Conservation (phyloP, 768 basidiomycete genomes). For the Suillus ampliporus region DNA sequence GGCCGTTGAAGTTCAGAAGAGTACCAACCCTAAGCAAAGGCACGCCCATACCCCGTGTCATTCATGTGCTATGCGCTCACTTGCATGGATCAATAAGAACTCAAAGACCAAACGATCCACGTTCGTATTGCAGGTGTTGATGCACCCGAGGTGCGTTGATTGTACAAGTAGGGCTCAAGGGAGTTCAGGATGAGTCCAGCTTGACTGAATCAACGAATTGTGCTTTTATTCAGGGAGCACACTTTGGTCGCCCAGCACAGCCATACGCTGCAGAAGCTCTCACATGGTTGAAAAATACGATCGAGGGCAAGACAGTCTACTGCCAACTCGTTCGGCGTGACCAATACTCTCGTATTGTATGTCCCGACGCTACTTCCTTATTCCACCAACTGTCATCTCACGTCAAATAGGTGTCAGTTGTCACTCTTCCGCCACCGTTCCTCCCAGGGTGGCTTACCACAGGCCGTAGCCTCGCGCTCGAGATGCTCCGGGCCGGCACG, state of each 20-base stretch:
- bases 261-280: slow-evolving; percentile 76
- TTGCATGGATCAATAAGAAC: slow-evolving; percentile 47
- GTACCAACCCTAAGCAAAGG: slow-evolving; percentile 68
- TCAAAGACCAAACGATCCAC: slow-evolving; percentile 83
- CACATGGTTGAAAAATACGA: slow-evolving; percentile 64
- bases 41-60: slow-evolving; percentile 26
- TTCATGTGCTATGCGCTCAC: neutral
- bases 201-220: neutral
- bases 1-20: slow-evolving; percentile 71
- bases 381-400: neutral
- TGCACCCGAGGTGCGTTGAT: slow-evolving; percentile 79
- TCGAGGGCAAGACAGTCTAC: slow-evolving; percentile 65
- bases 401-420: slow-evolving; percentile 65
- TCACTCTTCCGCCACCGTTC: slow-evolving; percentile 56
- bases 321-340: slow-evolving; percentile 79
- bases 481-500: slow-evolving; percentile 84
- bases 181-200: neutral
- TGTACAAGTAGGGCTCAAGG: neutral
- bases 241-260: slow-evolving; percentile 85
- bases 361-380: slow-evolving; percentile 28
- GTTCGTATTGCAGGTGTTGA: slow-evolving; percentile 91
- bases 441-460: slow-evolving; percentile 54
- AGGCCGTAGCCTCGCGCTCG: slow-evolving; percentile 53
- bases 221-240: slow-evolving; percentile 57
- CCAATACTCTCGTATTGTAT: slow-evolving; percentile 83